Evolutionary conservation across 139 green algal species (phyloP), one percentile per base, ranked within the genome.

Genomic region (Tetradesmus lagerheimii): DNA sequence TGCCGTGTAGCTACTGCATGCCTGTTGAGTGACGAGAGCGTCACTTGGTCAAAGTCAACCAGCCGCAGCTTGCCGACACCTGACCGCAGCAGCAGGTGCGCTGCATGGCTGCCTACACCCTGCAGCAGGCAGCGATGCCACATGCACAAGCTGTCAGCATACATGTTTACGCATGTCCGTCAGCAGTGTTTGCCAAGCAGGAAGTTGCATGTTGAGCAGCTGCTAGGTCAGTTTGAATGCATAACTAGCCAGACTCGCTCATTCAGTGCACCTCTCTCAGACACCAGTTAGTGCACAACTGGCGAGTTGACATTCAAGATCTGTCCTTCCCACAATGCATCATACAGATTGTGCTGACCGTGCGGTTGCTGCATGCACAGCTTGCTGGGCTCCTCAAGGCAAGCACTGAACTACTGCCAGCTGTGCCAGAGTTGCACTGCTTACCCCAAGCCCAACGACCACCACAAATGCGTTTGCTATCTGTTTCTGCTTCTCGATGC

Each of bases 11-110:
- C 98, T 34, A 99, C 92, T 25, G 97, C 98, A 89, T 99, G 98
- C 5, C 98, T 93, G 85, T 94, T 93, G 34, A 94, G 90, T 35
- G 91, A 92, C 1, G 92, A 92, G 23, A 93, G 88, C 20, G 83
- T 91, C 41, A 97, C 96, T 93, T 99, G 97, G 92, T 99, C 98
- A 94, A 99, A 99, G 93, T 99, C 98, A 34, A 99, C 94, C 0
- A 99, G 91, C 0, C 98, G 94, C 79, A 99, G 90, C 37, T 91
- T 91, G 15, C 97, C 96, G 16, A 99, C 96, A 1, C 98, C 98
- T 1, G 96, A 97, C 25, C 98, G 93, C 37, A 99, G 94, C 86
- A 99, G 94, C 84, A 99, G 92, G 91, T 98, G 94, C 5, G 98
- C 98, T 4, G 96, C 96, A 91, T 99, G 98, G 90, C 95, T 98